Evolutionary conservation across 371 early-diverging fungal species (phyloP).

Genomic region (Mortierella sp.): DNA sequence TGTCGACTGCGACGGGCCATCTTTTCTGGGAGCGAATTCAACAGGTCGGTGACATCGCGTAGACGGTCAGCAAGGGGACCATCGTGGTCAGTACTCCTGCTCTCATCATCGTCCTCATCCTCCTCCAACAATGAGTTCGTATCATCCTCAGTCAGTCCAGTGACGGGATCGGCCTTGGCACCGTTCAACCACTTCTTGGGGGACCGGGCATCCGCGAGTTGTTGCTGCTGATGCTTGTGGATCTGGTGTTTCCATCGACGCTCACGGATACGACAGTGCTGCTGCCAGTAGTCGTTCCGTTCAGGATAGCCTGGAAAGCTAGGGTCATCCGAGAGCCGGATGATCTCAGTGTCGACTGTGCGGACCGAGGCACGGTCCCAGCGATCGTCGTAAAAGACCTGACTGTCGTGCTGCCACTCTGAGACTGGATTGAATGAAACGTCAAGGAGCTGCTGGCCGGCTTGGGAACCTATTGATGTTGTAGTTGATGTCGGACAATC

Average conservation of each 20-base stretch:
- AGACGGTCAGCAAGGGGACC: conserved; percentile 1
- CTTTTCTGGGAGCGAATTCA: background rate
- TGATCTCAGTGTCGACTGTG: conserved; percentile 35
- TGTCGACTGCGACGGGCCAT: background rate
- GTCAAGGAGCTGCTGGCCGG: background rate
- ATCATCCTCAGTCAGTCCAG: background rate
- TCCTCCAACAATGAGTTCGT: conserved; percentile 11
- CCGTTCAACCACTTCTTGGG: background rate
- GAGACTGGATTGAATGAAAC: background rate
- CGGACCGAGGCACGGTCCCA: conserved; percentile 50
- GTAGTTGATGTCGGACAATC: background rate
- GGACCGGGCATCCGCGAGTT: background rate
- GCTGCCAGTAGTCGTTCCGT: conserved; percentile 49
- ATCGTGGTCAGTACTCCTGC: background rate
- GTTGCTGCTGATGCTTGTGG: conserved; percentile 17
- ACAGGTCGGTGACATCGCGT: background rate
- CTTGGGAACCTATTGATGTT: background rate
- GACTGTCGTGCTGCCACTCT: conserved; percentile 36
- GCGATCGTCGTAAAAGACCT: conserved; percentile 43
- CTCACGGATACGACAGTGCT: conserved; percentile 47
- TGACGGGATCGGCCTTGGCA: background rate
- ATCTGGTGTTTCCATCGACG: conserved; percentile 29
- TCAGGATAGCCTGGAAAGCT: conserved; percentile 47
- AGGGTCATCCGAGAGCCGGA: conserved; percentile 27
- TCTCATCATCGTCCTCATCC: background rate